phyloP scores from a whole-genome alignment of 768 basidiomycete genomes.

The Boletellus ananas region DNA sequence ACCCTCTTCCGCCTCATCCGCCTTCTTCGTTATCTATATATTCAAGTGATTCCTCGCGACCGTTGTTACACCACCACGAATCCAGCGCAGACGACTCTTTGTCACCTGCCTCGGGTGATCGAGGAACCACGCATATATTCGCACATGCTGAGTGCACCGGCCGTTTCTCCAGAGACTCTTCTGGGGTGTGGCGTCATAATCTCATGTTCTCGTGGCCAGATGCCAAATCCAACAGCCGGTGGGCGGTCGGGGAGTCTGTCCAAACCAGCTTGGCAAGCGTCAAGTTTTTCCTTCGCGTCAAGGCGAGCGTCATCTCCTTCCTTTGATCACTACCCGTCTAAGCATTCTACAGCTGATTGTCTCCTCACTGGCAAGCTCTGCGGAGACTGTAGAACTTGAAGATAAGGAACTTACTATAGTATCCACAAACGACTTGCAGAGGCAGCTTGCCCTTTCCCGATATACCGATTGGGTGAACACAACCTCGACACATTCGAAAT shows the following conservation, averaged over 20 bases:
- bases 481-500: constrained; percentile 42
- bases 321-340: constrained; percentile 10
- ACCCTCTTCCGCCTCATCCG: constrained; percentile 17
- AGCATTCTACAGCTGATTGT: constrained; percentile 41
- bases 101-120: constrained; percentile 13
- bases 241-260: constrained; percentile 79
- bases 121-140: constrained; percentile 47
- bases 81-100: constrained; percentile 10
- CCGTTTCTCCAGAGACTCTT: constrained; percentile 49
- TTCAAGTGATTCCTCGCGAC: constrained; percentile 25
- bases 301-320: constrained; percentile 41
- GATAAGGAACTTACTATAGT: constrained; percentile 64
- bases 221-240: constrained; percentile 62
- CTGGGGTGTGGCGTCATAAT: constrained; percentile 61
- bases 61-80: constrained; percentile 22
- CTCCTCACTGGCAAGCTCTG: constrained; percentile 40
- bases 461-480: constrained; percentile 43
- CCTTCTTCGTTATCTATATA: constrained; percentile 20
- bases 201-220: constrained; percentile 72
- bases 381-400: constrained; percentile 65
- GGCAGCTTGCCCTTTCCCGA: constrained; percentile 58
- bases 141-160: constrained; percentile 58
- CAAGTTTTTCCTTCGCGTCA: constrained; percentile 66
- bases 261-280: constrained; percentile 60
- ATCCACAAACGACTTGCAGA: constrained; percentile 67